These are phyloP conservation scores for Xylona heveae DNA, from an alignment of 495 filamentous ascomycete genomes.

Conservation along the genomic window DNA sequence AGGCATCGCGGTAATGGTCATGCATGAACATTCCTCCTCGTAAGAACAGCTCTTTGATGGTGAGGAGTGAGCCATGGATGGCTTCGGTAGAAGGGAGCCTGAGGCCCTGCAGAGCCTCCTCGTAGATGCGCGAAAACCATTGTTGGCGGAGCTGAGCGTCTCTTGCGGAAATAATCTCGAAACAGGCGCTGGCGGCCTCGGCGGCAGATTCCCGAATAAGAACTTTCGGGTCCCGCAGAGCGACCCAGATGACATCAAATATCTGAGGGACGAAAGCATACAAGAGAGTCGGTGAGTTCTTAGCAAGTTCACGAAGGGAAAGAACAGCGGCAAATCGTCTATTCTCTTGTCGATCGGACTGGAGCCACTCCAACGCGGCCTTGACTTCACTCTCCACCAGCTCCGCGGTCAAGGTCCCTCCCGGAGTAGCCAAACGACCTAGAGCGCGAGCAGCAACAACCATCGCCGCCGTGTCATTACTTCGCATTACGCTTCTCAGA, in stretches of 20 bases:
- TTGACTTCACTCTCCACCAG: constrained; percentile 93
- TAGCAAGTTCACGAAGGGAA: constrained; percentile 69
- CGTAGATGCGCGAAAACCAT: constrained; percentile 74
- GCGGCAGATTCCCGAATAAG: constrained; percentile 81
- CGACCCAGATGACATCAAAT: constrained; percentile 89
- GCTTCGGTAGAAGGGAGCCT: constrained; percentile 59
- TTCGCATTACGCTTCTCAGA: constrained; percentile 67
- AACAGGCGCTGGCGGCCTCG: constrained; percentile 77
- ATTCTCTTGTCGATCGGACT: constrained; percentile 84
- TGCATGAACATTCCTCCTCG: constrained; percentile 99
- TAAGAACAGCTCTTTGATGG: constrained; percentile 72
- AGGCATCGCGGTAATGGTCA: constrained; percentile 63
- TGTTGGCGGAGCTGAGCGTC: constrained; percentile 64
- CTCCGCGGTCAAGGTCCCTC: constrained; percentile 86
- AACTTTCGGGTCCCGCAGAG: constrained; percentile 67
- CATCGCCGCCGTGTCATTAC: constrained; percentile 75
- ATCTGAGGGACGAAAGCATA: constrained; percentile 80
- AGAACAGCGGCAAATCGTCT: constrained; percentile 81
- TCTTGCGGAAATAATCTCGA: constrained; percentile 79
- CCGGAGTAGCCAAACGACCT: constrained; percentile 74
- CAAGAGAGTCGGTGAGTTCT: constrained; percentile 79
- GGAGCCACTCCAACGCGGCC: constrained; percentile 83
- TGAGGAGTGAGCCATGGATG: constrained; percentile 78
- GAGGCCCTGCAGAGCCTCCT: constrained; percentile 60
- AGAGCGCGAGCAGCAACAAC: constrained; percentile 69